Percentiles rank a stretch among this genome's conserved stretches.
These are phyloP conservation scores for Crotalaria pallida DNA, from an alignment of 306 rosid genomes.

Conservation along the genomic window DNA sequence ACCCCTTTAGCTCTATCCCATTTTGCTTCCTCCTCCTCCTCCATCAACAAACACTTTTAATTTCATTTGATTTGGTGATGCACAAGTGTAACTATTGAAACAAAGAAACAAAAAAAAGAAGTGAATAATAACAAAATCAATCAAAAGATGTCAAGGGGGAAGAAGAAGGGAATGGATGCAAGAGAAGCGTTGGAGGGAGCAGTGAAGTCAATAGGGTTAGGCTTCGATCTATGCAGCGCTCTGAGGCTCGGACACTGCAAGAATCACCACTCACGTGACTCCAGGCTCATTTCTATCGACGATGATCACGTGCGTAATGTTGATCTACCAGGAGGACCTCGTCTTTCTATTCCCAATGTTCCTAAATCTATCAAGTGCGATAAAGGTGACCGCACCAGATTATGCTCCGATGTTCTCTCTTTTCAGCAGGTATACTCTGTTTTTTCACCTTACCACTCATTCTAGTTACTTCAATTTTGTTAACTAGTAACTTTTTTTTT, in stretches of 20 bases:
- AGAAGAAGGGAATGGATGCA: slow-evolving; percentile 15
- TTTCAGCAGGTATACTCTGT: slow-evolving; percentile 63
- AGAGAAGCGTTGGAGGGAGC: slow-evolving; percentile 33
- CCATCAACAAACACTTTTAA: too few species aligned
- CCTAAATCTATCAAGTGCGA: slow-evolving; percentile 81
- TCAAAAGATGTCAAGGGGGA: not conserved
- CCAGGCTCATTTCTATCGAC: slow-evolving; percentile 44
- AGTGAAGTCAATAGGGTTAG: slow-evolving; percentile 42
- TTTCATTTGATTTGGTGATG: too few species aligned
- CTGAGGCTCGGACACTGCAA: slow-evolving; percentile 49
- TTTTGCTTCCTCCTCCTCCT: too few species aligned
- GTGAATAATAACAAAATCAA: too few species aligned
- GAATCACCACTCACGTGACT: not conserved
- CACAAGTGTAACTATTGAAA: not conserved
- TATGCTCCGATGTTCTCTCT: slow-evolving; percentile 68
- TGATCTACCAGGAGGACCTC: slow-evolving; percentile 54
- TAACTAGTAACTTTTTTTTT: too few species aligned
- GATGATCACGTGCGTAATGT: slow-evolving; percentile 35
- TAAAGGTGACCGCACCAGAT: slow-evolving; percentile 78
- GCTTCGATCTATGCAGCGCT: slow-evolving; percentile 50
- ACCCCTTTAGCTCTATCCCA: not conserved
- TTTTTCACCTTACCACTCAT: not conserved
- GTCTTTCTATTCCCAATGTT: slow-evolving; percentile 52
- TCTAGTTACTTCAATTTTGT: not conserved
- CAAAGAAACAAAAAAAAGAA: not conserved